phyloP scores from a whole-genome alignment of 306 rosid genomes.

The Oxytropis ochrocephala region DNA sequence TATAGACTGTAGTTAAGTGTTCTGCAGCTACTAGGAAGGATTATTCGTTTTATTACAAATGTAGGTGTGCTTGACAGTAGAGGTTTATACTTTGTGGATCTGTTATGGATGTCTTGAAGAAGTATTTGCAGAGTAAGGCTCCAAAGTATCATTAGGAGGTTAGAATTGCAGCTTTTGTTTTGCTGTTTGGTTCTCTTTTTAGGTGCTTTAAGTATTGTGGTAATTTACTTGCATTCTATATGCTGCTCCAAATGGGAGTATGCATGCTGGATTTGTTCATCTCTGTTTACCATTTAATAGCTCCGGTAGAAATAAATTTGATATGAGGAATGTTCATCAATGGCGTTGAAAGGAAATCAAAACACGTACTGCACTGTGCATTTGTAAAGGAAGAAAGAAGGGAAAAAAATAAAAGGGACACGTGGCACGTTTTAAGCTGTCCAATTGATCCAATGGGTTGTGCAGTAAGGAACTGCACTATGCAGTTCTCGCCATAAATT shows the following conservation, averaged over 20 bases:
- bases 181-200: slow-evolving; percentile 6
- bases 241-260: slow-evolving; percentile 16
- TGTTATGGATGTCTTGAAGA: slow-evolving; percentile 86
- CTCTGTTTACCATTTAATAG: slow-evolving; percentile 22
- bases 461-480: too few species aligned
- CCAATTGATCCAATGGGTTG: too few species aligned
- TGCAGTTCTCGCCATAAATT: too few species aligned
- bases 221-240: slow-evolving; percentile 22
- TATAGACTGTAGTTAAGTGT: not conserved
- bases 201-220: slow-evolving; percentile 17
- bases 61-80: not conserved
- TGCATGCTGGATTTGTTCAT: slow-evolving; percentile 19
- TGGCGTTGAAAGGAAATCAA: too few species aligned
- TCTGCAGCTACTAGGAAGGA: not conserved
- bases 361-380: too few species aligned
- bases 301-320: slow-evolving; percentile 12
- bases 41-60: not conserved
- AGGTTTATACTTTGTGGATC: slow-evolving; percentile 16
- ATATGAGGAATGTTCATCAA: slow-evolving; percentile 3
- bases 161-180: slow-evolving; percentile 14
- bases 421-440: too few species aligned
- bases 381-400: too few species aligned
- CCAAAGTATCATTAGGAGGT: slow-evolving; percentile 43
- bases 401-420: too few species aligned
- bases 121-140: slow-evolving; percentile 67